A percentile compares a stretch with the other conserved stretches of the same genome.
Conservation (phyloP, 2,329 filamentous ascomycete species). For the Clonostachys sp. region DNA sequence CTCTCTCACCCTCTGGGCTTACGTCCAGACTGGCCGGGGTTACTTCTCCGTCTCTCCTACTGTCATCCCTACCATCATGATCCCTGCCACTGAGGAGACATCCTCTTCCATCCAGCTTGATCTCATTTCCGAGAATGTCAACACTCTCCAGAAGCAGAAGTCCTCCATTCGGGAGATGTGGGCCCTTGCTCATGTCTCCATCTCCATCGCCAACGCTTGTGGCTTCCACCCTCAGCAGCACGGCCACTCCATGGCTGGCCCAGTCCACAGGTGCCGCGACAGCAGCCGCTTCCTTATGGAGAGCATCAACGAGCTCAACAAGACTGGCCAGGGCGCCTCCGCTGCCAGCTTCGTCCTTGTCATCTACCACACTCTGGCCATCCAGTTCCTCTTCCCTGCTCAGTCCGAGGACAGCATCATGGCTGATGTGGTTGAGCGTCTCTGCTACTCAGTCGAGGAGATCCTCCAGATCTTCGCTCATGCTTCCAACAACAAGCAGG, state of each 20-base stretch:
- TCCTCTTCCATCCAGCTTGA: conserved; percentile 24
- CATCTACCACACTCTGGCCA: conserved; percentile 24
- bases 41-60: conserved; percentile 14
- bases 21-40: conserved; percentile 22
- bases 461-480: conserved; percentile 15
- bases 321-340: conserved; percentile 12
- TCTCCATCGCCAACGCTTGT: conserved; percentile 20
- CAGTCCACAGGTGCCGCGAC: conserved; percentile 15
- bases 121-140: conserved; percentile 27
- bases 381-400: conserved; percentile 23
- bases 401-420: conserved; percentile 10
- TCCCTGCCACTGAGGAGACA: conserved; percentile 18
- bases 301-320: conserved; percentile 13
- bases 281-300: conserved; percentile 16
- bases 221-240: conserved; percentile 15
- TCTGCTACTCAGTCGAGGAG: conserved; percentile 19
- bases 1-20: conserved; percentile 29
- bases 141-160: conserved; percentile 26
- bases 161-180: conserved; percentile 24
- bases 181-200: conserved; percentile 23
- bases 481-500: conserved; percentile 10
- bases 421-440: conserved; percentile 16
- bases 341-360: conserved; percentile 17
- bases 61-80: conserved; percentile 15
- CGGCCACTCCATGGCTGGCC: conserved; percentile 9